Evolutionary conservation across 2,329 filamentous ascomycete genomes (phyloP).

Genomic region (Colletotrichum sp.): DNA sequence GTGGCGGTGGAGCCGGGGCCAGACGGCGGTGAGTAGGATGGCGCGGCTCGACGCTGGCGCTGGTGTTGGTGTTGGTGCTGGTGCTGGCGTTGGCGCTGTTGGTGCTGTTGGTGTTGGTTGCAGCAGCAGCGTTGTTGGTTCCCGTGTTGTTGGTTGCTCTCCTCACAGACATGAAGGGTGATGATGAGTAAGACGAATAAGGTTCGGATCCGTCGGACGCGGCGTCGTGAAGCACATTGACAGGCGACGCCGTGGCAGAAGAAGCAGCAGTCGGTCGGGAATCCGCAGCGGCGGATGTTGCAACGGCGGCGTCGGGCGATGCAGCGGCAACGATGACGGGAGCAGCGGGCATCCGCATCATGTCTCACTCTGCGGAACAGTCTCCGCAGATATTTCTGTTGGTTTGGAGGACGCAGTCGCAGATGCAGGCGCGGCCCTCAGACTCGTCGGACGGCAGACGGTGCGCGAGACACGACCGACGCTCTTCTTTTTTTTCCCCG

Average conservation of each 20-base stretch:
- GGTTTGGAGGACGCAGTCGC: neutral
- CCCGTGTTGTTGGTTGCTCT: neutral
- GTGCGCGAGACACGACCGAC: neutral
- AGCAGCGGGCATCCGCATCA: conserved; percentile 19
- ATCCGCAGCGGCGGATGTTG: neutral
- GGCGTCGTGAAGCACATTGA: neutral
- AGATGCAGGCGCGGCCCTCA: neutral
- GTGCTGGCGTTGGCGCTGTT: neutral
- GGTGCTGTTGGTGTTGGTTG: neutral
- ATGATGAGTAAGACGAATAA: neutral
- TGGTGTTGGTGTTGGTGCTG: neutral
- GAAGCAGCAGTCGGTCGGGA: neutral
- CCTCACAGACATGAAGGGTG: neutral
- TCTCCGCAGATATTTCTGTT: neutral
- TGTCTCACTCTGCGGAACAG: conserved; percentile 11
- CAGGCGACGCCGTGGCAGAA: neutral
- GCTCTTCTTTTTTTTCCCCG: neutral
- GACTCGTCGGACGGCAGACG: neutral
- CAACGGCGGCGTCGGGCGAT: neutral
- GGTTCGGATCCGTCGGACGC: conserved; percentile 1
- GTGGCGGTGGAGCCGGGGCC: neutral
- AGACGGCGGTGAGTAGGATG: conserved; percentile 1
- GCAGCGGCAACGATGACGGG: neutral
- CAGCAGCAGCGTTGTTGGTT: neutral
- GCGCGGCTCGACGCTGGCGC: neutral